Conservation (phyloP, 1,284 basidiomycete genomes). For the Lentinula novae-zelandiae region DNA sequence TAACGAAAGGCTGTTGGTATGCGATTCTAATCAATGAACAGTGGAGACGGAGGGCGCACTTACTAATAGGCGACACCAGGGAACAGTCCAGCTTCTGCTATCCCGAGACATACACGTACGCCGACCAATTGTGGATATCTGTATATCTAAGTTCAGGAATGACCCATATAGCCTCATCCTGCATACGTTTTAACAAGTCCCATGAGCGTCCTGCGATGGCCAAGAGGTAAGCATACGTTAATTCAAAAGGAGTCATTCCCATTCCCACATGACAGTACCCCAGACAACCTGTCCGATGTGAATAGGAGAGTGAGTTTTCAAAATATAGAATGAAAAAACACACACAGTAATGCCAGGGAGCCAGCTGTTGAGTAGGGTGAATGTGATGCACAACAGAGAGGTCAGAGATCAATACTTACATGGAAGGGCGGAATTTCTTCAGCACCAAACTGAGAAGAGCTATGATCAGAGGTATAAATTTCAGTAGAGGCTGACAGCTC, state of each 20-base stretch:
- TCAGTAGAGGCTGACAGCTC: conserved; percentile 12
- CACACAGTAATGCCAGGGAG: conserved; percentile 45
- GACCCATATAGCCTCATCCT: conserved; percentile 2
- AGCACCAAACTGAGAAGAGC: conserved; percentile 39
- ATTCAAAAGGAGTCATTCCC: conserved; percentile 13
- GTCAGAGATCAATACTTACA: conserved; percentile 24
- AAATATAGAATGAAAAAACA: neutral
- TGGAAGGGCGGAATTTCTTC: conserved; percentile 48
- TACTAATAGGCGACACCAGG: conserved; percentile 66
- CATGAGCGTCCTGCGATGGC: conserved; percentile 50
- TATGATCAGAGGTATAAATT: neutral
- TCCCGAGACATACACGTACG: conserved; percentile 54
- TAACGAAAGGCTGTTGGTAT: conserved; percentile 35
- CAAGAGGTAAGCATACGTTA: neutral
- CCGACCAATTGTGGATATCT: conserved; percentile 63
- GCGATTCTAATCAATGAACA: neutral
- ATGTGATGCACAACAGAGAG: neutral
- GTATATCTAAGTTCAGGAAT: neutral
- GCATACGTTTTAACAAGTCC: conserved; percentile 60
- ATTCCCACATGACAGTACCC: conserved; percentile 43
- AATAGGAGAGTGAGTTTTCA: conserved; percentile 4
- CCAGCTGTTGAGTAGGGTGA: conserved; percentile 28
- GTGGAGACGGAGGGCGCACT: conserved; percentile 11
- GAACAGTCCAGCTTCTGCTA: conserved; percentile 68
- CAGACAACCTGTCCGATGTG: conserved; percentile 35